These are phyloP conservation scores for Terfezia boudieri DNA, from an alignment of 495 filamentous ascomycete genomes.

Conservation along the genomic window DNA sequence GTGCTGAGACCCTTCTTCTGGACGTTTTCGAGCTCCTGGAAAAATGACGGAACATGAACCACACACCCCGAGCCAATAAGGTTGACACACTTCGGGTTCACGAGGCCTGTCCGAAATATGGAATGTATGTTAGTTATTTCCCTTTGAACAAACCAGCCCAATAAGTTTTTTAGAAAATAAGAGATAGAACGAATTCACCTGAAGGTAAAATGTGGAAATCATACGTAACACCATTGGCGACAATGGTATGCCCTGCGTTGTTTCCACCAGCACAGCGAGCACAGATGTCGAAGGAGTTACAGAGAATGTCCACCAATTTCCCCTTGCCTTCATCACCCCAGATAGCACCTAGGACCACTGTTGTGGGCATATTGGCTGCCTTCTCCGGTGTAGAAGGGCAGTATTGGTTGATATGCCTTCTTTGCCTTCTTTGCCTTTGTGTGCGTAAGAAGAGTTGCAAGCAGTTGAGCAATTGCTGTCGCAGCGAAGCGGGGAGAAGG, in stretches of 20 bases:
- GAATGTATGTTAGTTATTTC: no score
- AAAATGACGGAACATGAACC: constrained; percentile 68
- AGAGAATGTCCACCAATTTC: constrained; percentile 47
- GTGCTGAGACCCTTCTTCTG: constrained; percentile 50
- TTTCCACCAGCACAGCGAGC: constrained; percentile 46
- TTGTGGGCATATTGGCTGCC: constrained; percentile 13
- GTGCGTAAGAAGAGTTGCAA: no score
- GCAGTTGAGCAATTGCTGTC: no score
- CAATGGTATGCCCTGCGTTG: constrained; percentile 37
- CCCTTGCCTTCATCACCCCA: constrained; percentile 60
- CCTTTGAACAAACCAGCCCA: no score
- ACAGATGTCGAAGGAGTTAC: constrained; percentile 33
- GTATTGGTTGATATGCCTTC: no score
- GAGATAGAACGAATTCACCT: constrained; percentile 11
- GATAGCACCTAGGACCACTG: constrained; percentile 40
- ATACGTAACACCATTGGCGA: constrained; percentile 37
- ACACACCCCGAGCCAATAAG: constrained; percentile 72
- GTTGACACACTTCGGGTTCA: constrained; percentile 56
- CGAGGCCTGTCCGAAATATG: constrained; percentile 31
- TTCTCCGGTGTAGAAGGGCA: no score
- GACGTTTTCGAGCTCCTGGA: constrained; percentile 55
- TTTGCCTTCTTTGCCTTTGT: no score
- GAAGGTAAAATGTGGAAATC: constrained; percentile 51
- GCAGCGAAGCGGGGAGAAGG: no score
- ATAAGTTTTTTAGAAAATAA: no score